Conservation (phyloP, 345 rosid species). For the Kernera saxatilis region DNA sequence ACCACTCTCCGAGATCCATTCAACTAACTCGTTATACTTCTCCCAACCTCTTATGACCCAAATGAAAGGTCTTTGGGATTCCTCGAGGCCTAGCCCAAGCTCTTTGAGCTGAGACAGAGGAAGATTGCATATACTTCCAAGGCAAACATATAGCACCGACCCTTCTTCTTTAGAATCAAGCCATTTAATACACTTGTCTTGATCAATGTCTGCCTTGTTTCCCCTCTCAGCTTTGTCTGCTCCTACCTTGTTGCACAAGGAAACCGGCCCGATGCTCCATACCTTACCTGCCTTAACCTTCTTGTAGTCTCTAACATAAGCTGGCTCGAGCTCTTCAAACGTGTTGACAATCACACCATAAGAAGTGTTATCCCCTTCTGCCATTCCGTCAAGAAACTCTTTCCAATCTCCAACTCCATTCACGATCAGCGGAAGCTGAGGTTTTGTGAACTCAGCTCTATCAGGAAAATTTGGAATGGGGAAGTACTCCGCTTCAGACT, state of each 20-base stretch:
- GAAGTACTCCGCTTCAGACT: conserved; percentile 29
- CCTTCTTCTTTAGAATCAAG: conserved; percentile 24
- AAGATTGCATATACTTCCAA: conserved; percentile 33
- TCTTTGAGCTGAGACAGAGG: conserved; percentile 30
- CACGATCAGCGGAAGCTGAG: conserved; percentile 25
- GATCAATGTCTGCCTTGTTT: conserved; percentile 19
- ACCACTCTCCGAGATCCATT: conserved; percentile 24
- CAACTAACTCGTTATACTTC: conserved; percentile 9
- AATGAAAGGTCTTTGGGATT: conserved; percentile 39
- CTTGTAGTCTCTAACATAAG: conserved; percentile 27
- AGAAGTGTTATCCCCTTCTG: conserved; percentile 19
- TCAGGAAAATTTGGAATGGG: conserved; percentile 42
- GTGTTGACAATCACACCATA: conserved; percentile 37
- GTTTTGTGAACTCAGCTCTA: conserved; percentile 32
- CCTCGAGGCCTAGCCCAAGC: conserved; percentile 41
- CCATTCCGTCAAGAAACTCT: neutral
- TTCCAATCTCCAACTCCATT: neutral
- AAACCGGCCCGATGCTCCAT: conserved; percentile 45
- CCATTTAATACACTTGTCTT: conserved; percentile 33
- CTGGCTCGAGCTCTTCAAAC: conserved; percentile 37
- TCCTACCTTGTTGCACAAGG: conserved; percentile 24
- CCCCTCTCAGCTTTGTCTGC: conserved; percentile 40
- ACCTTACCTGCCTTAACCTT: conserved; percentile 19
- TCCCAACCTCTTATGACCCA: conserved; percentile 44
- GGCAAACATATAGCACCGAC: conserved; percentile 46